Evolutionary conservation across 2,329 filamentous ascomycete species (phyloP), one percentile per base, ranked within the genome.

Genomic region (Cladobotryum mycophilum): DNA sequence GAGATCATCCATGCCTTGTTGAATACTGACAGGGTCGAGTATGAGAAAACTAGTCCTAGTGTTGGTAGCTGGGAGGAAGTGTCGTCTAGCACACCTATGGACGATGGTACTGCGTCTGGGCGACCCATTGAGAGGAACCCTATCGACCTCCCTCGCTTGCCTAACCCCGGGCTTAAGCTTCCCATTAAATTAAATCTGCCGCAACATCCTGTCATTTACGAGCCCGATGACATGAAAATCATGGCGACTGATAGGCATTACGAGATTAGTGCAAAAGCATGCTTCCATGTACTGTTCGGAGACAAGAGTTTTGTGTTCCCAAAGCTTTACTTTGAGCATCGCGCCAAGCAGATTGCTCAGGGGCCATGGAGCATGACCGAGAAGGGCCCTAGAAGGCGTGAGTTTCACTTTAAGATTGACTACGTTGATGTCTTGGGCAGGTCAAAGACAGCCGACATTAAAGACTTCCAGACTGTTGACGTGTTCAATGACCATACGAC

Each of bases 281-380:
- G 96, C 52, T 99, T 97, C 67, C 92, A 97, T 63, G 88, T 97
- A 14, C 79, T 99, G 47, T 99, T 97, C 67, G 93, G 93, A 36
- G 93, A 99, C 68, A 95, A 92, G 70, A 95, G 89, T 65, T 89
- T 91, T 34, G 85, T 97, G 37, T 99, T 96, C 70, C 89, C 93
- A 60, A 84, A 92, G 61, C 76, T 97, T 30, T 92, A 96, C 65
- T 86, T 89, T 64, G 89, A 95, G 65, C 80, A 88, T 47, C 80
- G 84, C 60, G 89, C 88, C 13, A 81, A 85, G 65, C 82, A 85
- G 55, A 90, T 96, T 55, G 82, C 86, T 2, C 91, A 96, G 68
- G 87, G 88, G 0, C 89, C 92, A 0, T 99, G 93, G 93, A 74
- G 77, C 15, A 76, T 84, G 45, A 74, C 81, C 3, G 87, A 91